A percentile compares a stretch with the other conserved stretches of the same genome.
Conservation (phyloP, 805 yeast genomes). For the Pichia nanzhaoensis region DNA sequence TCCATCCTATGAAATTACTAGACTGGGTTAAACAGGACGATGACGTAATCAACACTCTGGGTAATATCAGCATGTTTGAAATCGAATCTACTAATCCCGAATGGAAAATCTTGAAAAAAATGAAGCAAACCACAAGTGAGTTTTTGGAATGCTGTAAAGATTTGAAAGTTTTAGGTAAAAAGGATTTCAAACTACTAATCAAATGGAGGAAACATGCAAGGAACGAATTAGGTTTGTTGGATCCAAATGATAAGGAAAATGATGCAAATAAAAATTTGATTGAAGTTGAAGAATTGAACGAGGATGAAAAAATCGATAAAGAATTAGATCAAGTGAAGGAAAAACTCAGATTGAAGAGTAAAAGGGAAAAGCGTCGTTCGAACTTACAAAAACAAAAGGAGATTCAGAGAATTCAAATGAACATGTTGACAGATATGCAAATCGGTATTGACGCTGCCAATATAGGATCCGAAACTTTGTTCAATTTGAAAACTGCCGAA, state of each 20-base stretch:
- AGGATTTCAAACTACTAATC: conserved; percentile 79
- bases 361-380: conserved; percentile 74
- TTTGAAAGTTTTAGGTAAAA: conserved; percentile 87
- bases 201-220: conserved; percentile 89
- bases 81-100: conserved; percentile 60
- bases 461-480: conserved; percentile 70
- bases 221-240: conserved; percentile 62
- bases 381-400: conserved; percentile 87
- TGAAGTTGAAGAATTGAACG: conserved; percentile 68
- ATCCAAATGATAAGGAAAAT: conserved; percentile 41
- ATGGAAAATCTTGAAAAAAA: conserved; percentile 61
- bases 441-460: conserved; percentile 90
- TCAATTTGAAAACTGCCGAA: conserved; percentile 79
- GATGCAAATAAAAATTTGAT: conserved; percentile 43
- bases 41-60: conserved; percentile 79
- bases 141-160: conserved; percentile 80
- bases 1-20: conserved; percentile 64
- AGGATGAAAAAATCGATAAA: conserved; percentile 83
- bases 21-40: conserved; percentile 71
- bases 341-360: conserved; percentile 59
- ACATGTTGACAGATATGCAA: conserved; percentile 87
- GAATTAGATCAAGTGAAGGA: conserved; percentile 72
- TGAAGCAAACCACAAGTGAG: conserved; percentile 75
- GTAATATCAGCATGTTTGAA: conserved; percentile 59
- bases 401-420: conserved; percentile 87